Conservation (phyloP, 805 yeast genomes). For the Debaryomyces maramus region DNA sequence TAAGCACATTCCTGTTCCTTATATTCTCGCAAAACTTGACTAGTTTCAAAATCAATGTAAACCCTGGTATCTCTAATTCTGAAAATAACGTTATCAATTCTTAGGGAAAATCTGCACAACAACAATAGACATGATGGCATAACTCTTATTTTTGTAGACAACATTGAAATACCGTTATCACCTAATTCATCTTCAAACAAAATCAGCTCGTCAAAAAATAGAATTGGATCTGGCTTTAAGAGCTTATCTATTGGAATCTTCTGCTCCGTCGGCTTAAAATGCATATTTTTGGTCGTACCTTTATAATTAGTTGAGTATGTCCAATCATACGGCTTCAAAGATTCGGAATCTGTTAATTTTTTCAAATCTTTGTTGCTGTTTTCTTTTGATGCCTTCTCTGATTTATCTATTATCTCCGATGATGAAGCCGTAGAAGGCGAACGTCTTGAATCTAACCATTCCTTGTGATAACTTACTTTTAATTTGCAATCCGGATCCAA, state of each 20-base stretch:
- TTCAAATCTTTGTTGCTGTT: conserved; percentile 27
- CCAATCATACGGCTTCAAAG: conserved; percentile 92
- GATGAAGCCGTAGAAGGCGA: conserved; percentile 19
- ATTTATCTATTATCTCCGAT: conserved; percentile 14
- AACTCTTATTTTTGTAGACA: conserved; percentile 79
- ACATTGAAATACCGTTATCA: conserved; percentile 86
- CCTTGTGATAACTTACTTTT: conserved; percentile 80
- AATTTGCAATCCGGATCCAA: conserved; percentile 35
- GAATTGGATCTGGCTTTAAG: conserved; percentile 74
- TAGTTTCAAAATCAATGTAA: conserved; percentile 71
- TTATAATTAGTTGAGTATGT: conserved; percentile 81
- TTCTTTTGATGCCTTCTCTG: conserved; percentile 27
- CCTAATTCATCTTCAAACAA: conserved; percentile 94
- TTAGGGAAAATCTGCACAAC: conserved; percentile 72
- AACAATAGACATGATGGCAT: conserved; percentile 80
- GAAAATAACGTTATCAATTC: conserved; percentile 88
- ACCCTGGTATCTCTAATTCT: conserved; percentile 83
- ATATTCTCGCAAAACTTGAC: conserved; percentile 70
- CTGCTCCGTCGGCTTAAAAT: conserved; percentile 20
- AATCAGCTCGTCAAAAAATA: conserved; percentile 85
- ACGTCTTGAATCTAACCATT: conserved; percentile 59
- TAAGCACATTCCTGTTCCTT: conserved; percentile 54
- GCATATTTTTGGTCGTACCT: conserved; percentile 49
- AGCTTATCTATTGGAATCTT: conserved; percentile 71
- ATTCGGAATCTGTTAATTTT: conserved; percentile 50